Evolutionary conservation across 371 early-diverging fungal genomes (phyloP).

Genomic region (Coemansia sp.): DNA sequence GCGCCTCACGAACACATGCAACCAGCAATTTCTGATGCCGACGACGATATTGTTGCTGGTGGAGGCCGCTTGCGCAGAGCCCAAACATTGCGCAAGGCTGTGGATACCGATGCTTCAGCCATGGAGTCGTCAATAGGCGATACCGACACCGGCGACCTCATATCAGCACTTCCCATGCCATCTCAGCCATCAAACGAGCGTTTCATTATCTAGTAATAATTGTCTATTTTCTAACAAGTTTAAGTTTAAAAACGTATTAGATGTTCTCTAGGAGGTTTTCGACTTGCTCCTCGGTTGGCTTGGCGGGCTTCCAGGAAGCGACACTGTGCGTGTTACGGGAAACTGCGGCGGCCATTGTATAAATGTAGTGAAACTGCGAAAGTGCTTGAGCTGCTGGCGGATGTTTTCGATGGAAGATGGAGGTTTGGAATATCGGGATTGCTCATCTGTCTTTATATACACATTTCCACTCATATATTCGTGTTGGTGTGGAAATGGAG

Average conservation of each 20-base stretch:
- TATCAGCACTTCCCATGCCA: slow-evolving; percentile 44
- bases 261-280: slow-evolving; percentile 29
- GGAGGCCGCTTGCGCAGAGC: slow-evolving; percentile 18
- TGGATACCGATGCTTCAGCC: slow-evolving; percentile 32
- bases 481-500: not conserved
- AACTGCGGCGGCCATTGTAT: not conserved
- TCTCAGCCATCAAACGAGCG: slow-evolving; percentile 11
- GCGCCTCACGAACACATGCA: slow-evolving; percentile 4
- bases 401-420: not conserved
- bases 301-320: slow-evolving; percentile 20
- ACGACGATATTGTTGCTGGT: not conserved
- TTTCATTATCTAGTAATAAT: slow-evolving; percentile 16
- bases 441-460: not conserved
- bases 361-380: not conserved
- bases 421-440: not conserved
- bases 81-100: slow-evolving; percentile 37
- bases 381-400: not conserved
- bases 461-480: not conserved
- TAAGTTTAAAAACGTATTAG: not conserved
- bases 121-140: slow-evolving; percentile 32
- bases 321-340: not conserved
- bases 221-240: not conserved
- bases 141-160: slow-evolving; percentile 18
- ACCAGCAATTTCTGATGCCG: not conserved
- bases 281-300: slow-evolving; percentile 31